Conservation (phyloP, 2,329 filamentous ascomycete species). For the Stromatinia cepivora region DNA sequence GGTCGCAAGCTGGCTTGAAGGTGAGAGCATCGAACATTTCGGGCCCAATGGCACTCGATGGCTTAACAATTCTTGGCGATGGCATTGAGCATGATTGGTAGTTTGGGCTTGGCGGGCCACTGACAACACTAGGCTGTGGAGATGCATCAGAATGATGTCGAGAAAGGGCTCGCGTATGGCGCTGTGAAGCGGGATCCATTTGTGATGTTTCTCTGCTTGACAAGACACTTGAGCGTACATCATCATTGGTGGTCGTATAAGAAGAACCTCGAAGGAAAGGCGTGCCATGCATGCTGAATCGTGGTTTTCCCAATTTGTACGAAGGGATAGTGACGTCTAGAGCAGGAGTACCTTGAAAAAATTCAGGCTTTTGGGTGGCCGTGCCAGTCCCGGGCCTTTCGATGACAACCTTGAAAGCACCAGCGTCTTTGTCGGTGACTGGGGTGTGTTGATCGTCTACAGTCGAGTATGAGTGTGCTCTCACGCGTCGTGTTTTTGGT, state of each 20-base stretch:
- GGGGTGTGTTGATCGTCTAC: conserved; percentile 61
- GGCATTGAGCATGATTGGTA: conserved; percentile 24
- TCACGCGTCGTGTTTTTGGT: conserved; percentile 48
- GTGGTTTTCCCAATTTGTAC: conserved; percentile 78
- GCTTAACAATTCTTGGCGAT: conserved; percentile 29
- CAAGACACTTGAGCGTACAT: conserved; percentile 62
- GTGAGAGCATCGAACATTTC: conserved; percentile 81
- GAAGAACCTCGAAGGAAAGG: conserved; percentile 79
- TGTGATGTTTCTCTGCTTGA: conserved; percentile 46
- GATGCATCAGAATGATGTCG: conserved; percentile 40
- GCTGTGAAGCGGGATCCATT: conserved; percentile 31
- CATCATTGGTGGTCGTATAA: conserved; percentile 69
- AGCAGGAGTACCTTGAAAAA: conserved; percentile 49
- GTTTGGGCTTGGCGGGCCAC: conserved; percentile 26
- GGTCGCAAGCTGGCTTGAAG: conserved; percentile 75
- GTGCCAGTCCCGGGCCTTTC: conserved; percentile 66
- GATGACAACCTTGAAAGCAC: conserved; percentile 78
- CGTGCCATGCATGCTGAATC: conserved; percentile 75
- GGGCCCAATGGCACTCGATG: conserved; percentile 57
- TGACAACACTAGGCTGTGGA: conserved; percentile 31
- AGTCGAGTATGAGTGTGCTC: conserved; percentile 76
- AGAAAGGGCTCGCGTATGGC: conserved; percentile 33
- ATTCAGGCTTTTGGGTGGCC: conserved; percentile 53
- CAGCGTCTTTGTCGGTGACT: conserved; percentile 56
- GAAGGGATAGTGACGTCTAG: conserved; percentile 79